Evolutionary conservation across 2,329 filamentous ascomycete genomes (phyloP), one percentile per base, ranked within the genome.

Genomic region (Stemphylium vesicarium): DNA sequence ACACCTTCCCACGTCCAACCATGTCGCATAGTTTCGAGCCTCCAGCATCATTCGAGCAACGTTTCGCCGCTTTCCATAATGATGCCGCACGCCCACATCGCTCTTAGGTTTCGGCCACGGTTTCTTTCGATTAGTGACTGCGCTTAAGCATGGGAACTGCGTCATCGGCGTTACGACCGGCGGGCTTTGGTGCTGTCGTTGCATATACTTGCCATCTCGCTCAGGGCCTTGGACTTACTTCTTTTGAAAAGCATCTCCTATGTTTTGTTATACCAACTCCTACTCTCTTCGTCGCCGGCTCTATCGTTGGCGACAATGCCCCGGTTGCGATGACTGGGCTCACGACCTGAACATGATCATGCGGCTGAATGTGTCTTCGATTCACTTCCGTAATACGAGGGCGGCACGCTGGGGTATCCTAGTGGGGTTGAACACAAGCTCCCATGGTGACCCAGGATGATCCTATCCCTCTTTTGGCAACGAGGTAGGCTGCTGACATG

Each of bases 1-100:
- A 80, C 57, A 82, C 79, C 4, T 82, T 82, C 56, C 80, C 80
- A 13, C 76, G 80, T 45, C 75, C 75, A 53, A 75, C 71, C 22
- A 68, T 71, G 7, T 70, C 73, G 12, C 71, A 73, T 44, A 68
- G 69, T 43, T 76, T 77, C 36, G 74, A 77, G 56, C 64, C 66
- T 33, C 63, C 74, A 16, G 68, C 66, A 36, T 77, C 73, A 11
- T 76, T 77, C 39, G 75, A 77, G 59, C 70, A 77, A 58, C 74
- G 73, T 29, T 70, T 77, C 43, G 72, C 73, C 22, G 67, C 62
- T 4, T 57, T 67, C 35, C 61, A 69, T 10, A 66, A 57, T 60
- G 63, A 69, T 37, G 59, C 70, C 20, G 48, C 61, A 43, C 61
- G 59, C 50, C 56, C 67, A 45, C 45, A 59, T 53, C 65, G 59